Evolutionary conservation across 441 rosid species (phyloP).

Genomic region (Erodium trifolium): DNA sequence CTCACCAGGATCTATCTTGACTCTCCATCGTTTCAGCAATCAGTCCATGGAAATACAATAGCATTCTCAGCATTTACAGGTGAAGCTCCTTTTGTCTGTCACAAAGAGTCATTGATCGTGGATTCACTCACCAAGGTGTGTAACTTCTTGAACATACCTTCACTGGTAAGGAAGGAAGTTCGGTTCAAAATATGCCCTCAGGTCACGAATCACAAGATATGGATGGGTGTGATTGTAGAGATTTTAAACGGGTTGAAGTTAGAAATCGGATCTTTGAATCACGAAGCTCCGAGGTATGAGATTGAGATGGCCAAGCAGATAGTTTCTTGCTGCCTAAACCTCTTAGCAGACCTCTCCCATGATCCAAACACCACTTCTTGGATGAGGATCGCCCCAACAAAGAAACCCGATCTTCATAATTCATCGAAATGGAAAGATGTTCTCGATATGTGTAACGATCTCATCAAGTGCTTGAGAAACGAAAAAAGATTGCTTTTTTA

Average conservation of each 20-base stretch:
- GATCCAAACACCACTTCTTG: slow-evolving; percentile 50
- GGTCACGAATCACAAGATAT: slow-evolving; percentile 61
- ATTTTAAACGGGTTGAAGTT: slow-evolving; percentile 40
- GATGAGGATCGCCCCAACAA: slow-evolving; percentile 51
- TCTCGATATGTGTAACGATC: slow-evolving; percentile 68
- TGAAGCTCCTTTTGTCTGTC: slow-evolving; percentile 23
- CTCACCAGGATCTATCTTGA: slow-evolving; percentile 57
- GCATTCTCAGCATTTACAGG: slow-evolving; percentile 18
- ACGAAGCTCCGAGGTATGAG: slow-evolving; percentile 30
- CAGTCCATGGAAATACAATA: slow-evolving; percentile 23
- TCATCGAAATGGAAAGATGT: slow-evolving; percentile 59
- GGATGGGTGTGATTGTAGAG: slow-evolving; percentile 56
- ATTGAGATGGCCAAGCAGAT: slow-evolving; percentile 55
- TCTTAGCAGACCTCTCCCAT: slow-evolving; percentile 40
- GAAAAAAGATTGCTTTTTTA: slow-evolving; percentile 41
- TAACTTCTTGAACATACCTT: slow-evolving; percentile 48
- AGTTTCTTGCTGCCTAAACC: slow-evolving; percentile 48
- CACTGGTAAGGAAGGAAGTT: slow-evolving; percentile 63
- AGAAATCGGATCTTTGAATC: slow-evolving; percentile 41
- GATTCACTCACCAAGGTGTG: slow-evolving; percentile 49
- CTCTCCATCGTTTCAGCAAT: slow-evolving; percentile 47
- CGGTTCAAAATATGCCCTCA: slow-evolving; percentile 48
- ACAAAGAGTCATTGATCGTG: slow-evolving; percentile 51
- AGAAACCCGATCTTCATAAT: slow-evolving; percentile 25
- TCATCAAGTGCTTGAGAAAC: slow-evolving; percentile 38